Conservation (phyloP, 257 asterid genomes). For the Solanum medicagineum region DNA sequence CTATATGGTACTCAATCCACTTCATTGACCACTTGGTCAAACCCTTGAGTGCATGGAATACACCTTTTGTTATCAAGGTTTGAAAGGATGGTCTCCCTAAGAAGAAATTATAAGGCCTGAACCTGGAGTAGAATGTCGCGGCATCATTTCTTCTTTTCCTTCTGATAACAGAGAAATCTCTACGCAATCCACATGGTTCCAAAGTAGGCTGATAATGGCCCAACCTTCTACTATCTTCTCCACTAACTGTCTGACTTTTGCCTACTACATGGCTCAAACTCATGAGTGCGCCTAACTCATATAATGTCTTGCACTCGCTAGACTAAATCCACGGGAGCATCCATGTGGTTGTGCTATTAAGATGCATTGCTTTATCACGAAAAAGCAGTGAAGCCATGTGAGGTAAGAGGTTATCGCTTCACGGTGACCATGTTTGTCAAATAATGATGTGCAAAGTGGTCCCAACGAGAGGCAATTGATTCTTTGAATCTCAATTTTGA, state of each 20-base stretch:
- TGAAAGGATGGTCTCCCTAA: neutral
- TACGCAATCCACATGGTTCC: neutral
- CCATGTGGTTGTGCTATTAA: neutral
- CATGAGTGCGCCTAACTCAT: neutral
- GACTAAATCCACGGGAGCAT: neutral
- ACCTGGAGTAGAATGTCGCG: neutral
- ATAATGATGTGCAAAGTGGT: neutral
- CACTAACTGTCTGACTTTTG: neutral
- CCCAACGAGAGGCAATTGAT: neutral
- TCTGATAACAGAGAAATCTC: neutral
- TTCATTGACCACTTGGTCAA: too few species aligned
- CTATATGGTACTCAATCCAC: too few species aligned
- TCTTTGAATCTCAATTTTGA: neutral
- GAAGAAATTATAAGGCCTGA: neutral
- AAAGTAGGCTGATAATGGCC: neutral
- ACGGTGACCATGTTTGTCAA: neutral
- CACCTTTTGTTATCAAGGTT: neutral
- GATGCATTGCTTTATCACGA: neutral
- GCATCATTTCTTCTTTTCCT: neutral
- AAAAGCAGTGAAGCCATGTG: neutral
- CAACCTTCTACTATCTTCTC: neutral
- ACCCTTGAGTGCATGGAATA: neutral
- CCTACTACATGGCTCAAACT: neutral
- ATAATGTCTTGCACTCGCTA: neutral
- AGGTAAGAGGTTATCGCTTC: neutral